Evolutionary conservation across 1,284 basidiomycete genomes (phyloP), one percentile per base, ranked within the genome.

Genomic region (Naganishia liquefaciens): DNA sequence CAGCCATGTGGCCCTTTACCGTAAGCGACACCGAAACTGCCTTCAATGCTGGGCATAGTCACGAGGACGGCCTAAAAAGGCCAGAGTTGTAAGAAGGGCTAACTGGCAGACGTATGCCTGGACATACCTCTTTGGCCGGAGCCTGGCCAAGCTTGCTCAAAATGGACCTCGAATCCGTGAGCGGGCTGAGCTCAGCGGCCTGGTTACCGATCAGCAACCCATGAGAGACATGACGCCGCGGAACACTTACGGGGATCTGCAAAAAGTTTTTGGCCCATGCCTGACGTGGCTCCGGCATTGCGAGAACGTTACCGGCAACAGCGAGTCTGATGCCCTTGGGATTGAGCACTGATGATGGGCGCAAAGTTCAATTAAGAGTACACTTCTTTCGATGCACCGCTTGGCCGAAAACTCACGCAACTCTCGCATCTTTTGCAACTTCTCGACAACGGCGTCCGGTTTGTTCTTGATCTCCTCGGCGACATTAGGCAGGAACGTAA

Each of bases 41-140:
- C 94, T 80, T 99, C 96, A 70, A 98, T 96, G 4, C 93, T 92
- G 0, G 93, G 88, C 70, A 99, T 83, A 66, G 90, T 87, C 75
- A 94, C 89, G 44, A 99, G 84, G 43, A 92, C 82, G 23, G 90
- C 91, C 87, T 93, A 73, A 5, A 23, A n/a, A 60, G 30, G 44
- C 23, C 53, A 52, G n/a, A 62, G 6, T 37, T 37, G n/a, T 63
- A 50, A 47, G 53, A n/a, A 40, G 7, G 13, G 15, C 21, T 11
- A 21, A 3, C 25, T 13, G 40, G 5, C 1, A 15, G 68, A 62
- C 47, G 46, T 33, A 19, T 25, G 10, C 7, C 19, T 1, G 9
- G 13, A 63, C 75, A 65, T 63, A 89, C 90, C 82, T 87, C 89
- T 74, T 84, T 86, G 11, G 82, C 75, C 0, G 94, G 92, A 21